Evolutionary conservation across 257 asterid species (phyloP).

Genomic region (Handroanthus guayacan): DNA sequence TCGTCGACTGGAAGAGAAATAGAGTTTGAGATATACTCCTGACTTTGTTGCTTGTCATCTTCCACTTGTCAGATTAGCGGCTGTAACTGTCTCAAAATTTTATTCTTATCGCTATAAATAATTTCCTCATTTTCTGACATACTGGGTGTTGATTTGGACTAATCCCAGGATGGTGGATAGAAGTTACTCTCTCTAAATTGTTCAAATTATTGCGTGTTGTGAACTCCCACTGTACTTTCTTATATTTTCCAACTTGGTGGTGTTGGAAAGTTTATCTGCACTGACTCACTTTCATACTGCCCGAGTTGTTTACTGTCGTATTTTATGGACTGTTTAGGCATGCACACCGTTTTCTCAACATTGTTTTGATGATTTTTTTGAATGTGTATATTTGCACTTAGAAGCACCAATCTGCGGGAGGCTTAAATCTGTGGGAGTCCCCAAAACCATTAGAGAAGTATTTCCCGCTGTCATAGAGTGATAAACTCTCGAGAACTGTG

Average conservation of each 20-base stretch:
- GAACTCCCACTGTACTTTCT: too few relatives aligned
- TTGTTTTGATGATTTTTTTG: not conserved
- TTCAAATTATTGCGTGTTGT: not conserved
- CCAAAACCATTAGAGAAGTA: not conserved
- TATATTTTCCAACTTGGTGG: too few relatives aligned
- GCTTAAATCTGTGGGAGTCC: not conserved
- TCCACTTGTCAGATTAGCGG: not conserved
- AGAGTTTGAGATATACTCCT: constrained; percentile 21
- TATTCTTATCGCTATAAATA: too few relatives aligned
- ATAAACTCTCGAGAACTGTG: not conserved
- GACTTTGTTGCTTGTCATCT: not conserved
- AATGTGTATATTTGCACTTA: not conserved
- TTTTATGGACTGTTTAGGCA: too few relatives aligned
- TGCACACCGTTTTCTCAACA: not conserved
- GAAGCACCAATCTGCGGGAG: not conserved
- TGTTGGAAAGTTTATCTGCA: not conserved
- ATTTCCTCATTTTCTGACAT: too few relatives aligned
- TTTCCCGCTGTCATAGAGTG: not conserved
- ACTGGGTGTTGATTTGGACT: not conserved
- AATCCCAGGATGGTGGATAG: not conserved
- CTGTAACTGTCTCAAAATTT: not conserved
- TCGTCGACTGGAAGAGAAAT: constrained; percentile 54
- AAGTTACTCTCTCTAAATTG: not conserved
- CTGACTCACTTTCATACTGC: too few relatives aligned
- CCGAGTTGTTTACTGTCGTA: not conserved